Base-by-base conservation (phyloP, 345 rosid genomes). In the Rubroshorea leprosula region DNA sequence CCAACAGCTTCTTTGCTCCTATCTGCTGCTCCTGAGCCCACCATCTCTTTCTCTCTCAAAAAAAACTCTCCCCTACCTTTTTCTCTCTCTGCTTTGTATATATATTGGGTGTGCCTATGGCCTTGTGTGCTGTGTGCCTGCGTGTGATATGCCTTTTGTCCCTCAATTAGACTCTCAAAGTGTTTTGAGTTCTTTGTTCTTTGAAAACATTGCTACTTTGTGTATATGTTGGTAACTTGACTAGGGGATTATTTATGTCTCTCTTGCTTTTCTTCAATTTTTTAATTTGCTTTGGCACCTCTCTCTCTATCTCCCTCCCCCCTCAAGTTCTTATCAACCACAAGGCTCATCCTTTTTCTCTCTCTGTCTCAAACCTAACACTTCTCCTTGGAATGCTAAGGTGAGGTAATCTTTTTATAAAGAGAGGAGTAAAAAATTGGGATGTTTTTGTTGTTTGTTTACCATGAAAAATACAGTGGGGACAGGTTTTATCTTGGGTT, bases 1-100 rank as follows among this genome's bases (percentile, higher is more conserved):
- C 95, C 99, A 55, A 89, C 92, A 59, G 97, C 99, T 78, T 93
- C 97, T 82, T 89, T 89, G 90, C 96, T 87, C 69, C 99, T 83
- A 78, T 85, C 92, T 80, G 83, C 88, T 76, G 86, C 85, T 75
- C 78, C 87, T 63, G 97, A 89, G 92, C 97, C 99, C 99, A 87
- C 97, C 99, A 93, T 92, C 65, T 74, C 72, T 92, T 63, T 74
- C 72, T 76, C 68, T 73, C 58, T 57, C 59, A 35, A 35, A 35
- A 35, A 35, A 13, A 35, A 27, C 4, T 62, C 61, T 55, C 57
- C 51, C 64, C 62, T 60, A 23, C 49, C 67, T 49, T 46, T 56
- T 46, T 59, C 60, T 60, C 16, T 25, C 39, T 31, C 54, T 39
- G 18, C 60, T 26, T 23, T 58, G 41, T 55, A n/a, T 44, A 21